Evolutionary conservation across 768 basidiomycete species (phyloP).

Genomic region (Russula dissimulans): DNA sequence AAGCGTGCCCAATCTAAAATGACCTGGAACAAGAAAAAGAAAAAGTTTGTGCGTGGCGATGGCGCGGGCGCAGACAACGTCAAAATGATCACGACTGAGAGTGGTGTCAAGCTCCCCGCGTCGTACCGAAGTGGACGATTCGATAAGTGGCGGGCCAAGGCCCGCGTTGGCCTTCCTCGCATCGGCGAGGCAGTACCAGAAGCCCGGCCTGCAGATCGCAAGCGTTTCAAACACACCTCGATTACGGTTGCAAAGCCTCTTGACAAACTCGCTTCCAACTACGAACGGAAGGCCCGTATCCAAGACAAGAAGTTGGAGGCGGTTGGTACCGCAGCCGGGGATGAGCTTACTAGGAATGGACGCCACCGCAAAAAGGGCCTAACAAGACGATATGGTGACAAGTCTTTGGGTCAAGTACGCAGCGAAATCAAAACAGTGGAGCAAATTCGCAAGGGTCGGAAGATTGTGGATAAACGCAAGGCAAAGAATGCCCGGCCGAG

Average conservation of each 20-base stretch:
- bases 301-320: conserved; percentile 41
- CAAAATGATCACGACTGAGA: conserved; percentile 89
- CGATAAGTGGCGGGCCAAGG: conserved; percentile 89
- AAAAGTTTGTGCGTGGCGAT: conserved; percentile 82
- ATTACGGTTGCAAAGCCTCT: conserved; percentile 58
- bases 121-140: conserved; percentile 90
- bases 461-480: conserved; percentile 51
- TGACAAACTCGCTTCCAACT: conserved; percentile 62
- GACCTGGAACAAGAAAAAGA: conserved; percentile 95
- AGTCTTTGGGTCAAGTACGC: conserved; percentile 56
- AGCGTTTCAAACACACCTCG: conserved; percentile 68
- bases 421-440: conserved; percentile 80
- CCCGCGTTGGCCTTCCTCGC: conserved; percentile 59
- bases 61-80: conserved; percentile 86
- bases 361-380: conserved; percentile 23
- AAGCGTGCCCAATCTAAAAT: conserved; percentile 45
- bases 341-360: conserved; percentile 23
- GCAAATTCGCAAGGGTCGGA: conserved; percentile 75
- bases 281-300: conserved; percentile 63
- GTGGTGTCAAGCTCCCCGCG: conserved; percentile 82
- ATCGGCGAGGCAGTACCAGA: conserved; percentile 74
- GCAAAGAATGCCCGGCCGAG: conserved; percentile 77
- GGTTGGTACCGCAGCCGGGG: conserved; percentile 16
- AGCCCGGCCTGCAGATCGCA: conserved; percentile 24
- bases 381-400: conserved; percentile 45